Conservation (phyloP, 495 filamentous ascomycete genomes). For the Aspergillus hancockii region DNA sequence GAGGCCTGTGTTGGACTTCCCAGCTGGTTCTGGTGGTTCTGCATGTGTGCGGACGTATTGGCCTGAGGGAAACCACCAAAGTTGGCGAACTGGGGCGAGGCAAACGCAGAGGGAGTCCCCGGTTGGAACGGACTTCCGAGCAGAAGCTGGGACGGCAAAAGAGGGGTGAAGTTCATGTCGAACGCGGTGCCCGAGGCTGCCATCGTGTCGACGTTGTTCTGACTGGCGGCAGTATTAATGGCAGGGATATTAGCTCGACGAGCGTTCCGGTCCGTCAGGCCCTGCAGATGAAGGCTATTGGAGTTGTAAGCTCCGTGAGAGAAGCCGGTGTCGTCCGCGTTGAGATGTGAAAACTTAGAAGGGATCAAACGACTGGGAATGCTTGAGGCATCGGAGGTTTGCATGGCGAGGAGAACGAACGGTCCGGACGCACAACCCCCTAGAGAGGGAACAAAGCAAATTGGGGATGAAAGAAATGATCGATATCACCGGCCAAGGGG, state of each 20-base stretch:
- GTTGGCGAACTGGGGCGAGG: constrained; percentile 86
- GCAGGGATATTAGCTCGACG: constrained; percentile 84
- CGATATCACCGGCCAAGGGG: constrained; percentile 18
- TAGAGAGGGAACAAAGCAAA: constrained; percentile 69
- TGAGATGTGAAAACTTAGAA: constrained; percentile 66
- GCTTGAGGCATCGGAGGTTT: constrained; percentile 68
- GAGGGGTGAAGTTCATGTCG: constrained; percentile 97
- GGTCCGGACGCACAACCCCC: constrained; percentile 70
- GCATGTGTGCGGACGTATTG: constrained; percentile 60
- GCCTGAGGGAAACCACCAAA: constrained; percentile 74
- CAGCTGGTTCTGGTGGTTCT: constrained; percentile 56
- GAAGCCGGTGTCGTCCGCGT: constrained; percentile 78
- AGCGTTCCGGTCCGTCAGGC: constrained; percentile 80
- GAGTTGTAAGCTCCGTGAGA: constrained; percentile 87
- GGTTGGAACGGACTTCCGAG: constrained; percentile 97
- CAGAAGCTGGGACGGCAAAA: constrained; percentile 90
- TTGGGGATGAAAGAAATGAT: constrained; percentile 28
- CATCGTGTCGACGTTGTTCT: constrained; percentile 69
- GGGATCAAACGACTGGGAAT: constrained; percentile 55
- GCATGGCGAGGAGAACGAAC: constrained; percentile 71
- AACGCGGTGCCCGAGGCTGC: constrained; percentile 83
- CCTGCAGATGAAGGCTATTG: constrained; percentile 64
- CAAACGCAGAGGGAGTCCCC: constrained; percentile 85
- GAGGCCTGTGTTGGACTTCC: constrained; percentile 64
- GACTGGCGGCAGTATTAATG: constrained; percentile 76